Evolutionary conservation across 495 filamentous ascomycete species (phyloP).

Genomic region (Penicillium crystallinum): DNA sequence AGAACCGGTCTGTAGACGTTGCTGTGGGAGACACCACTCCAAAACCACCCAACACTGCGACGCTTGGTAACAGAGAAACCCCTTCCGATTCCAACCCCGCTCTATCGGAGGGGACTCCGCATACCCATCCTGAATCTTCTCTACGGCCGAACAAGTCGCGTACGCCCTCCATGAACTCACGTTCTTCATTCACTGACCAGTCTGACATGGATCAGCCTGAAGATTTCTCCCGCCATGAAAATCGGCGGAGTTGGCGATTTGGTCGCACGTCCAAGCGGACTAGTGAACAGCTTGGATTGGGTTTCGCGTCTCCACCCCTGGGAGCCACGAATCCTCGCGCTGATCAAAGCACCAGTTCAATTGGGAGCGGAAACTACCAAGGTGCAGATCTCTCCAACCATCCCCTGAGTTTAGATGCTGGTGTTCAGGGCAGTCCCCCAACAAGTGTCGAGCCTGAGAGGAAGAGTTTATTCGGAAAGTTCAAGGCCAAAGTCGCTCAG

Average conservation of each 20-base stretch:
- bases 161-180: constrained; percentile 62
- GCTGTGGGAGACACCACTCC: constrained; percentile 31
- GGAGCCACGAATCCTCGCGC: constrained; percentile 60
- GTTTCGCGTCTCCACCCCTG: constrained; percentile 44
- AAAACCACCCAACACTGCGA: constrained; percentile 23
- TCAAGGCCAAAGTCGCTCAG: constrained; percentile 78
- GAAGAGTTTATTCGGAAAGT: constrained; percentile 74
- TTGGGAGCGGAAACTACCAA: constrained; percentile 53
- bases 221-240: constrained; percentile 52
- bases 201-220: constrained; percentile 71
- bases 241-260: constrained; percentile 64
- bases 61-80: constrained; percentile 17
- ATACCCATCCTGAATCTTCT: constrained; percentile 40
- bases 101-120: constrained; percentile 15
- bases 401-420: constrained; percentile 38
- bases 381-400: constrained; percentile 35
- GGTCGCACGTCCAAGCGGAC: constrained; percentile 52
- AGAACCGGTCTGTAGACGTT: constrained; percentile 13
- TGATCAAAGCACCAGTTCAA: constrained; percentile 62
- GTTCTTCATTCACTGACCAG: constrained; percentile 69
- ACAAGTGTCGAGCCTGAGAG: constrained; percentile 48
- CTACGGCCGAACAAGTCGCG: constrained; percentile 60
- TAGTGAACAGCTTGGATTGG: constrained; percentile 46
- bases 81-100: constrained; percentile 19
- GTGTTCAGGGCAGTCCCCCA: constrained; percentile 28